Conservation (phyloP, 345 rosid genomes). For the Syzygium oleosum region DNA sequence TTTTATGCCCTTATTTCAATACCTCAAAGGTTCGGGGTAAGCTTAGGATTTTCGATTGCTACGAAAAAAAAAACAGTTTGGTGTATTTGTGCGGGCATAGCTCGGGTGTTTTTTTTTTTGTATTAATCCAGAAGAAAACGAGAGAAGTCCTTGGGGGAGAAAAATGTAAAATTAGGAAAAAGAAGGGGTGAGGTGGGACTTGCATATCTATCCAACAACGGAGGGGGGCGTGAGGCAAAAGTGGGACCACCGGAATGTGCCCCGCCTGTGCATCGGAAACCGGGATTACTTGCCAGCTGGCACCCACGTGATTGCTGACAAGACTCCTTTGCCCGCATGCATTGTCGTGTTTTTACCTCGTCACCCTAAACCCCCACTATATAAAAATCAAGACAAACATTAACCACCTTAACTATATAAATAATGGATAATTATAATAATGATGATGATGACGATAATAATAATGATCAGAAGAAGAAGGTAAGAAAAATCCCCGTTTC, state of each 20-base stretch:
- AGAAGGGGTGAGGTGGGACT: not conserved
- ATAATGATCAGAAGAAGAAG: no score
- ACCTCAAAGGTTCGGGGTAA: no score
- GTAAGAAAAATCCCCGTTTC: not conserved
- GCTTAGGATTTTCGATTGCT: no score
- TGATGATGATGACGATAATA: no score
- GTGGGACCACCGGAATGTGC: not conserved
- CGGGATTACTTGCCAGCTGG: conserved; percentile 19
- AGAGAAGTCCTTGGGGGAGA: no score
- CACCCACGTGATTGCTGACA: conserved; percentile 15
- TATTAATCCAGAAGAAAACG: no score
- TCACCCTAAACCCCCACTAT: no score
- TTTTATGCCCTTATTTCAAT: no score
- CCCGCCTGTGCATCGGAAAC: not conserved
- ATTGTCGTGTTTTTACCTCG: not conserved
- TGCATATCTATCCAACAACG: not conserved
- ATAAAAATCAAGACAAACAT: no score
- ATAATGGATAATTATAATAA: not conserved
- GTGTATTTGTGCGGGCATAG: no score
- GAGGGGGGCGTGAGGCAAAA: not conserved
- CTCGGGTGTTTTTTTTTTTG: no score
- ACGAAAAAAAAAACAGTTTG: no score
- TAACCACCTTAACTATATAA: not conserved
- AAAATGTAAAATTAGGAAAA: not conserved
- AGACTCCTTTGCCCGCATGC: not conserved